These are phyloP conservation scores for Glycine latifolia DNA, from an alignment of 306 rosid genomes.

Conservation along the genomic window DNA sequence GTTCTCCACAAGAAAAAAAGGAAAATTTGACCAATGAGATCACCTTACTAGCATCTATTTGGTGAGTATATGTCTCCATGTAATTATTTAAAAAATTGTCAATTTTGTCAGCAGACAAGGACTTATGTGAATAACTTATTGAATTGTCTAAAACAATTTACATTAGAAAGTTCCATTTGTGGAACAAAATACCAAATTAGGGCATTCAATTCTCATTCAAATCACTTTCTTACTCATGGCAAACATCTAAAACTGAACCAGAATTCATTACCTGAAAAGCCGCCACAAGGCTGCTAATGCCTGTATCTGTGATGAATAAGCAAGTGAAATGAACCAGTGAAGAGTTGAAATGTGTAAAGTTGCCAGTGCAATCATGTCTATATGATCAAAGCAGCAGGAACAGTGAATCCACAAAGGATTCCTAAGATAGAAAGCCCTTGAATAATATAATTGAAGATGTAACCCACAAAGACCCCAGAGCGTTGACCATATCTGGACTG, in stretches of 20 bases:
- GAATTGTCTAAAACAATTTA: conserved; percentile 33
- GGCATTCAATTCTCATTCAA: conserved; percentile 37
- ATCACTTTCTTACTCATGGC: conserved; percentile 24
- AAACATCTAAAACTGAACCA: conserved; percentile 42
- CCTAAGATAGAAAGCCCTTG: conserved; percentile 79
- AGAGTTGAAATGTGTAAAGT: conserved; percentile 80
- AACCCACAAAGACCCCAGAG: conserved; percentile 79
- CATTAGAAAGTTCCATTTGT: background rate
- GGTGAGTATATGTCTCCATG: conserved; percentile 26
- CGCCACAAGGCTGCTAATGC: conserved; percentile 94
- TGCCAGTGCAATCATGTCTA: conserved; percentile 73
- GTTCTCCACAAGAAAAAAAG: conserved; percentile 32
- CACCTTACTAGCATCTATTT: conserved; percentile 27
- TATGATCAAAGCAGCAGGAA: conserved; percentile 74
- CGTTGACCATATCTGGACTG: conserved; percentile 92
- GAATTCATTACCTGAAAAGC: conserved; percentile 76
- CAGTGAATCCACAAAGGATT: conserved; percentile 81
- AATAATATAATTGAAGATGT: conserved; percentile 59
- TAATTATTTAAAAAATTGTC: conserved; percentile 35
- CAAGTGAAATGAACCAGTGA: conserved; percentile 82
- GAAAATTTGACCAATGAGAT: conserved; percentile 16
- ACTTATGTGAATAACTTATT: conserved; percentile 19
- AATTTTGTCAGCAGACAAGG: conserved; percentile 12
- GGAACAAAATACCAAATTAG: conserved; percentile 24
- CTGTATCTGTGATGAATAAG: conserved; percentile 89